A percentile compares a stretch with the other conserved stretches of the same genome.
phyloP scores from a whole-genome alignment of 768 basidiomycete species.

The Erythrobasidium yunnanense region DNA sequence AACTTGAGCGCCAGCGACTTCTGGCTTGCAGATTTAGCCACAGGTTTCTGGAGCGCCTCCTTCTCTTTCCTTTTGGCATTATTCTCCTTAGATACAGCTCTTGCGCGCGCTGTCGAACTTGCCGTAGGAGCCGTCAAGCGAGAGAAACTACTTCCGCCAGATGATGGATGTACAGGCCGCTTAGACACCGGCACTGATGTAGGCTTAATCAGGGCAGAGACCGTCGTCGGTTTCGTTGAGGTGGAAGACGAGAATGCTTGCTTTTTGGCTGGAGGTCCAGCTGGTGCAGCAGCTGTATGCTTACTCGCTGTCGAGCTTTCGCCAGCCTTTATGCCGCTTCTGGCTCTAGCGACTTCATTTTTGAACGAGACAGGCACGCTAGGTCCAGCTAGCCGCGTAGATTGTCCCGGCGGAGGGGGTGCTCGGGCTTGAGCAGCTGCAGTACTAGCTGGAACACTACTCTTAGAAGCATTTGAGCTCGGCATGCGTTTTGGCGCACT shows the following conservation, averaged over 20 bases:
- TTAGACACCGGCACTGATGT: not conserved
- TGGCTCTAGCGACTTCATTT: too few species aligned
- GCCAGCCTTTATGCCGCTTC: too few species aligned
- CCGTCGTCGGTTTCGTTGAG: not conserved
- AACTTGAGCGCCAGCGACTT: not conserved
- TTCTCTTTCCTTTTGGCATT: not conserved
- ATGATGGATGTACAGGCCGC: too few species aligned
- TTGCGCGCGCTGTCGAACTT: not conserved
- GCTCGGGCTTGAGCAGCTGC: too few species aligned
- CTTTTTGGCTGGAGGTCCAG: constrained; percentile 6
- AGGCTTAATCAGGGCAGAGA: not conserved
- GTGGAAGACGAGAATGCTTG: constrained; percentile 8
- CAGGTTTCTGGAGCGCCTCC: constrained; percentile 5
- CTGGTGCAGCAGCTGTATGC: not conserved
- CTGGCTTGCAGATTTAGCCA: not conserved
- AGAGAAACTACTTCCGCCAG: constrained; percentile 17
- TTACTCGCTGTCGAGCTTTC: not conserved
- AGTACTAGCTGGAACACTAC: too few species aligned
- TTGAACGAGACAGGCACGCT: too few species aligned
- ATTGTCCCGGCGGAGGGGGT: too few species aligned
- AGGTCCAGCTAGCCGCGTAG: too few species aligned
- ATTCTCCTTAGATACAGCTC: not conserved
- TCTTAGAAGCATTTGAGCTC: too few species aligned
- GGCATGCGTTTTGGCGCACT: too few species aligned
- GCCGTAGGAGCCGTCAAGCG: constrained; percentile 20